Conservation (phyloP, 306 rosid genomes). For the Crotalaria pallida region DNA sequence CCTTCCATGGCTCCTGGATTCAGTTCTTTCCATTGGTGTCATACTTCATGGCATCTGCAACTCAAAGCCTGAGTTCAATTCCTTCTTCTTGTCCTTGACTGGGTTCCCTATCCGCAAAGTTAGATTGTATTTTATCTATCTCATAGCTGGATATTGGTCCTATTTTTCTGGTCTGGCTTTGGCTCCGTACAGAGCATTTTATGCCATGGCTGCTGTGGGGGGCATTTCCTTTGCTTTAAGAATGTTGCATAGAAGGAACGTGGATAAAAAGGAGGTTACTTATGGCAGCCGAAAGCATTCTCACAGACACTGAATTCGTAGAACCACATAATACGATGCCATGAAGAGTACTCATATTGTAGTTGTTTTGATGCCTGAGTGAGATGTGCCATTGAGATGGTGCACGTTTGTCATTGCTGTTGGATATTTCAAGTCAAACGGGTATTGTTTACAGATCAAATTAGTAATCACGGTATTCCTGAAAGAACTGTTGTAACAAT, state of each 20-base stretch:
- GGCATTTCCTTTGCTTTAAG: constrained; percentile 50
- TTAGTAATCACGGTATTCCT: constrained; percentile 8
- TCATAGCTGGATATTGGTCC: constrained; percentile 71
- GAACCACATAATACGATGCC: constrained; percentile 1
- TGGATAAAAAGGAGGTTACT: constrained; percentile 49
- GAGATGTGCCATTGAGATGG: constrained; percentile 9
- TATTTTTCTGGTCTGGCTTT: constrained; percentile 66
- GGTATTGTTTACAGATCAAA: not conserved
- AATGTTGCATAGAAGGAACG: constrained; percentile 38
- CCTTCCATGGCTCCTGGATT: constrained; percentile 83
- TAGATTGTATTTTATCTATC: constrained; percentile 52
- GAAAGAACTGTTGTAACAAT: constrained; percentile 21
- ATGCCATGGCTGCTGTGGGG: constrained; percentile 67
- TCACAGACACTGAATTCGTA: constrained; percentile 51
- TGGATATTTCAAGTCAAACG: constrained; percentile 15
- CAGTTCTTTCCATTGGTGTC: constrained; percentile 67
- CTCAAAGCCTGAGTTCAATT: constrained; percentile 67
- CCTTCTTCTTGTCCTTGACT: constrained; percentile 43
- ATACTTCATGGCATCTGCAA: constrained; percentile 81
- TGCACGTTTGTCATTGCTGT: constrained; percentile 17
- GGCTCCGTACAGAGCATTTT: constrained; percentile 68
- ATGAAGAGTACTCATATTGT: not conserved
- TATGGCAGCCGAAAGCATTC: constrained; percentile 65
- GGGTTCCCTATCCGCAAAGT: constrained; percentile 44
- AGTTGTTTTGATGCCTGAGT: constrained; percentile 14